Evolutionary conservation across 23 red algal genomes (phyloP).

Genomic region (Chondrus crispus): DNA sequence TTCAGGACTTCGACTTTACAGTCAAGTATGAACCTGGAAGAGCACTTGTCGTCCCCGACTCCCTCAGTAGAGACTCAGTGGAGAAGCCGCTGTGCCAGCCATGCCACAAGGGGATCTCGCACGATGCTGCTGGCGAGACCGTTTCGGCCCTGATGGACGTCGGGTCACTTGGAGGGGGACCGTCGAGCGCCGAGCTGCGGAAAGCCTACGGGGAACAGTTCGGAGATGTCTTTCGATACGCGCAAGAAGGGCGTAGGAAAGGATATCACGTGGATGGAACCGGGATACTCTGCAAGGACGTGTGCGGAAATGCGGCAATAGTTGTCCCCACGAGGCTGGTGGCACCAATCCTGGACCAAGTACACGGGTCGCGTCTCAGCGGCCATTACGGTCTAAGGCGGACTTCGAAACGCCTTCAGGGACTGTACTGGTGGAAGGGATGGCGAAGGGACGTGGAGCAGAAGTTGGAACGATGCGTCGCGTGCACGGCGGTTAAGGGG

Average conservation of each 20-base stretch:
- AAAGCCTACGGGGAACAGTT: neutral
- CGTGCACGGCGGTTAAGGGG: neutral
- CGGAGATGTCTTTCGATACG: neutral
- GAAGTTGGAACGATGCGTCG: neutral
- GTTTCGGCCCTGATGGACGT: neutral
- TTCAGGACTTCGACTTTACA: neutral
- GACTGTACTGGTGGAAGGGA: neutral
- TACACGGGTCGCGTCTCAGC: neutral
- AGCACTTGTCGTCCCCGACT: neutral
- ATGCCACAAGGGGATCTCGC: conserved; percentile 4
- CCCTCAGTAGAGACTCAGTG: neutral
- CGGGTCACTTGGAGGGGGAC: neutral
- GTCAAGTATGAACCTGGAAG: neutral
- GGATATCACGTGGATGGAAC: neutral
- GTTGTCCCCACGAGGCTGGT: neutral
- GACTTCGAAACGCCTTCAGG: neutral
- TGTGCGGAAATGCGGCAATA: neutral
- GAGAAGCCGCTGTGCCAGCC: neutral
- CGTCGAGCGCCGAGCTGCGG: neutral
- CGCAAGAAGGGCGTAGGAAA: neutral
- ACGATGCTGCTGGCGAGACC: neutral
- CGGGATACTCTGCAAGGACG: neutral
- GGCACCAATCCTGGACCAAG: neutral
- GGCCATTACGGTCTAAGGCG: neutral
- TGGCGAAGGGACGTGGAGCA: neutral